Conservation (phyloP, 2,329 filamentous ascomycete species). For the Eutypa lata region DNA sequence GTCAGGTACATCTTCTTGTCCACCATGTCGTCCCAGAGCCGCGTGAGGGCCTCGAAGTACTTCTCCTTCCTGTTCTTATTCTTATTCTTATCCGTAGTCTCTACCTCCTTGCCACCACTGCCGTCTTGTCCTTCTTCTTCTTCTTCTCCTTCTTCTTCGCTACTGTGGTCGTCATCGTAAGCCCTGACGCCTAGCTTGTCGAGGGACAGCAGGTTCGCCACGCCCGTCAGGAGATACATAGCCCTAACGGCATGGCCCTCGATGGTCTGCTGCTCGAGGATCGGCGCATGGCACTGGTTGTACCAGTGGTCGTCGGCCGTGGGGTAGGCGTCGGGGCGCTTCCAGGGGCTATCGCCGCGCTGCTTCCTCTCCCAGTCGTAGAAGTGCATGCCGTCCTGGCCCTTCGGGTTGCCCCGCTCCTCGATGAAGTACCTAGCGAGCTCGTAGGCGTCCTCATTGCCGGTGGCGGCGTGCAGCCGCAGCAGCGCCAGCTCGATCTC, state of each 20-base stretch:
- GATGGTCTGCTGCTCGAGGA: constrained; percentile 50
- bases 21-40: constrained; percentile 59
- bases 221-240: constrained; percentile 58
- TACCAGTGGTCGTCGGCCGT: constrained; percentile 43
- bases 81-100: too few relatives aligned
- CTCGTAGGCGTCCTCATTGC: constrained; percentile 34
- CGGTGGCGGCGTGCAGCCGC: constrained; percentile 33
- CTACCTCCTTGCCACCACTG: too few relatives aligned
- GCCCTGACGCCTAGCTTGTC: constrained; percentile 22
- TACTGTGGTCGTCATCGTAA: constrained; percentile 9
- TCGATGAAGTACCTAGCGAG: constrained; percentile 56
- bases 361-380: constrained; percentile 52
- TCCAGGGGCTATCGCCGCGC: constrained; percentile 47
- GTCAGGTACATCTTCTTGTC: constrained; percentile 61
- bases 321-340: constrained; percentile 45
- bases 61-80: constrained; percentile 11
- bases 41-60: constrained; percentile 38
- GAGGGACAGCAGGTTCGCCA: constrained; percentile 50
- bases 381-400: constrained; percentile 47
- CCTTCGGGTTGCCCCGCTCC: constrained; percentile 52
- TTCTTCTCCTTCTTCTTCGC: not conserved
- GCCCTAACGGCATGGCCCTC: constrained; percentile 60
- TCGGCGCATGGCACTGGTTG: constrained; percentile 54
- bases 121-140: constrained; percentile 23
- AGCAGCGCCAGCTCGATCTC: constrained; percentile 47